A percentile compares a stretch with the other conserved stretches of the same genome.
Evolutionary conservation across 2,329 filamentous ascomycete genomes (phyloP).

Genomic region (Berkeleyomyces basicola): DNA sequence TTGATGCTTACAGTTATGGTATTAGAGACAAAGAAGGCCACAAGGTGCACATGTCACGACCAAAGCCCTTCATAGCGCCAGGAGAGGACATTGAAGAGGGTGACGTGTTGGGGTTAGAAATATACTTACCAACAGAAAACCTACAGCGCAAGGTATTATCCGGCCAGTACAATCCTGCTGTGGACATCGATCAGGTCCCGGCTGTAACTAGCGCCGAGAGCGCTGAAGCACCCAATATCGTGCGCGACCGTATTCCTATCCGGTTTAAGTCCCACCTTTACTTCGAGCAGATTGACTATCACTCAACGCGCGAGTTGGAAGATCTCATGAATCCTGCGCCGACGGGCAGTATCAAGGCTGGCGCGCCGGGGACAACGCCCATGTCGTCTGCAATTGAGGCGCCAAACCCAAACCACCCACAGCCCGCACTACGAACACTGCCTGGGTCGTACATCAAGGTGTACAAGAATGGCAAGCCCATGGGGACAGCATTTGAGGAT

Average conservation of each 20-base stretch:
- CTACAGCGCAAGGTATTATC: conserved; percentile 79
- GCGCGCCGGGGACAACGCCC: conserved; percentile 19
- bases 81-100: conserved; percentile 71
- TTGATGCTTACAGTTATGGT: conserved; percentile 86
- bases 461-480: conserved; percentile 78
- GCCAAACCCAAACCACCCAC: conserved; percentile 55
- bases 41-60: conserved; percentile 82
- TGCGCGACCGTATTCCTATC: conserved; percentile 89
- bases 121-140: conserved; percentile 69
- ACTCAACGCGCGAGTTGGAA: conserved; percentile 74
- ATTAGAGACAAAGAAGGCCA: conserved; percentile 81
- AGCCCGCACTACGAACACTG: conserved; percentile 64
- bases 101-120: conserved; percentile 87
- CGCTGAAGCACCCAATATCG: conserved; percentile 57
- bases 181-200: conserved; percentile 42
- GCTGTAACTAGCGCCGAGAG: conserved; percentile 18
- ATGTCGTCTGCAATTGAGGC: conserved; percentile 23
- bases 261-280: conserved; percentile 86
- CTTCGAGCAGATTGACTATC: conserved; percentile 85
- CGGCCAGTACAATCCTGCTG: conserved; percentile 72
- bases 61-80: conserved; percentile 72
- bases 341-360: conserved; percentile 27
- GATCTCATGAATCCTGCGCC: conserved; percentile 59
- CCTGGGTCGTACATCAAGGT: conserved; percentile 75
- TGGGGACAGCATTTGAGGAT: conserved; percentile 78